Evolutionary conservation across 495 filamentous ascomycete genomes (phyloP), one percentile per base, ranked within the genome.

Genomic region (Aspergillus hancockii): DNA sequence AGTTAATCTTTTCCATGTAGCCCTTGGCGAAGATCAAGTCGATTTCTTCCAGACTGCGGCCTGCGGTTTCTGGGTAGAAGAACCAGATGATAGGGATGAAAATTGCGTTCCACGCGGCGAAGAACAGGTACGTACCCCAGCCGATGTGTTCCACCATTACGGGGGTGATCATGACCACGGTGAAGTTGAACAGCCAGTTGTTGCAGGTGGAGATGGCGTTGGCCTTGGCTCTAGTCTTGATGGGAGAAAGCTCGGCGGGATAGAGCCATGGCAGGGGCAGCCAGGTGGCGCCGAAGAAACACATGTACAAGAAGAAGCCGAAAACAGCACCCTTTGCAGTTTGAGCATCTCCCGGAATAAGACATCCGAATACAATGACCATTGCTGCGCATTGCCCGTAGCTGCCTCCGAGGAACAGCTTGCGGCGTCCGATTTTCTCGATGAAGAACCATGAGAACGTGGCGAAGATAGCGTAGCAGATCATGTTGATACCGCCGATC

Each of bases 171-270:
- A 90, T 88, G 52, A 90, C 88, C 40, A 90, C 81, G 14, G 84
- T 58, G 64, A 90, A 91, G 75, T 90, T 90, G 73, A 86, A 90
- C 3, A 87, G 72, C 87, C 86, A 90, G 71, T 91, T 90, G 25
- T 77, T 80, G 66, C 83, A 86, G 0, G 86, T 89, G 8, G 83
- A 84, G 19, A 88, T 75, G n/a, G 88, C 85, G 63, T 88, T 90
- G 14, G 85, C 88, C 70, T 85, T 84, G 14, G 79, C 80, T 41
- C 88, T 76, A 4, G 85, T 89, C 59, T 82, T 81, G 64, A 90
- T 77, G 0, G 88, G 87, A 64, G 84, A 86, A 61, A 91, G 82
- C 65, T 90, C 86, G 7, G 85, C 83, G 0, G 78, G 77, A 52
- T 83, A 82, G 4, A 85, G 78, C 75, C 55, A 88, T 67, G 71